These are phyloP conservation scores for Helotiales sp. DNA, from an alignment of 2,329 filamentous ascomycete genomes.

Conservation along the genomic window DNA sequence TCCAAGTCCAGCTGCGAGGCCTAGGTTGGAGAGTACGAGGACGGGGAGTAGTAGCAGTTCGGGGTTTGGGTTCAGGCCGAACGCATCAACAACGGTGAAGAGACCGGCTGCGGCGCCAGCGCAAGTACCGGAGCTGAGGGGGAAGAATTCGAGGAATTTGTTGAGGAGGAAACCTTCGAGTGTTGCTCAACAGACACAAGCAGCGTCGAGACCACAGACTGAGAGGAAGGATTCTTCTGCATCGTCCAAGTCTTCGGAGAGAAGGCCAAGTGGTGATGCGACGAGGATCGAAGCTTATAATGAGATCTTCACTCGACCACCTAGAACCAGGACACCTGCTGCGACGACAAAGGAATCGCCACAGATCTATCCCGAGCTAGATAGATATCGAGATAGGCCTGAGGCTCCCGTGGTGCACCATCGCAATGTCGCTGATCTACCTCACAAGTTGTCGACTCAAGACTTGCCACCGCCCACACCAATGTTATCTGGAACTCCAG, in stretches of 20 bases:
- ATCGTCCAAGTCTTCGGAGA: constrained; percentile 21
- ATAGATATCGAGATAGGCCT: constrained; percentile 55
- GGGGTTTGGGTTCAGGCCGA: constrained; percentile 27
- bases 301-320: constrained; percentile 42
- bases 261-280: constrained; percentile 25
- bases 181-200: constrained; percentile 40
- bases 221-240: constrained; percentile 23
- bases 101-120: not conserved
- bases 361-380: constrained; percentile 57
- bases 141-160: constrained; percentile 42
- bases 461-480: constrained; percentile 68
- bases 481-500: constrained; percentile 54
- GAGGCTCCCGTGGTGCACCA: constrained; percentile 38
- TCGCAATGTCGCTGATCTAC: constrained; percentile 45
- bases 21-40: constrained; percentile 19
- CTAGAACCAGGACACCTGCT: constrained; percentile 18
- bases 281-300: constrained; percentile 35
- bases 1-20: constrained; percentile 20
- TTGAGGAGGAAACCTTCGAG: constrained; percentile 52
- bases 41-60: constrained; percentile 20
- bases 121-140: constrained; percentile 25
- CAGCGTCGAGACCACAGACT: constrained; percentile 22
- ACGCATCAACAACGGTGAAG: constrained; percentile 14
- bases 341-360: constrained; percentile 22
- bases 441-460: constrained; percentile 60